phyloP scores from a whole-genome alignment of 257 asterid species.

The Agastache rugosa region DNA sequence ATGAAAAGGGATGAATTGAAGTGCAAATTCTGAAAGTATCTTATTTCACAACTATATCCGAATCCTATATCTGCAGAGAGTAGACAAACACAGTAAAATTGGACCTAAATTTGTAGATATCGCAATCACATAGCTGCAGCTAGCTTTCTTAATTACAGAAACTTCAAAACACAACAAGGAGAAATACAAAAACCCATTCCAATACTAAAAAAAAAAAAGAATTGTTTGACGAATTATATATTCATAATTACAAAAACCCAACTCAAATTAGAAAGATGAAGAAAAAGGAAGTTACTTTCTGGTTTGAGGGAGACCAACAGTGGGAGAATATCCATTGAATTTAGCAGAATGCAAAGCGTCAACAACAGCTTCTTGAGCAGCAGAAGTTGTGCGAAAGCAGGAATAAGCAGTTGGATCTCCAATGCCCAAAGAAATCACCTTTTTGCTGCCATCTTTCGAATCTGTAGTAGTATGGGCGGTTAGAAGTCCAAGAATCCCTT shows the following conservation, averaged over 20 bases:
- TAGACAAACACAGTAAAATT: background rate
- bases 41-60: background rate
- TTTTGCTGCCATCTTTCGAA: slow-evolving; percentile 19
- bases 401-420: slow-evolving; percentile 87
- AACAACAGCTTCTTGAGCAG: slow-evolving; percentile 66
- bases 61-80: background rate
- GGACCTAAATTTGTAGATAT: background rate
- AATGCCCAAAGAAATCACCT: slow-evolving; percentile 72
- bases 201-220: background rate
- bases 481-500: slow-evolving; percentile 71
- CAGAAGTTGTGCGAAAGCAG: slow-evolving; percentile 61
- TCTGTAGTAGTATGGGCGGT: slow-evolving; percentile 42
- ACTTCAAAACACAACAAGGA: background rate
- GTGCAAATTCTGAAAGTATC: background rate
- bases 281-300: slow-evolving; percentile 54
- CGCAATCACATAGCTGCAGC: too few species aligned
- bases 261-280: background rate
- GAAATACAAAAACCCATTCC: too few species aligned
- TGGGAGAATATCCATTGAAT: slow-evolving; percentile 87
- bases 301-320: slow-evolving; percentile 83
- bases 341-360: slow-evolving; percentile 60
- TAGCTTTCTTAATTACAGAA: background rate
- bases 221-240: background rate
- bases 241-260: background rate
- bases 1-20: too few species aligned